phyloP scores from a whole-genome alignment of 2,329 filamentous ascomycete genomes.

The Calonectria hongkongensis region DNA sequence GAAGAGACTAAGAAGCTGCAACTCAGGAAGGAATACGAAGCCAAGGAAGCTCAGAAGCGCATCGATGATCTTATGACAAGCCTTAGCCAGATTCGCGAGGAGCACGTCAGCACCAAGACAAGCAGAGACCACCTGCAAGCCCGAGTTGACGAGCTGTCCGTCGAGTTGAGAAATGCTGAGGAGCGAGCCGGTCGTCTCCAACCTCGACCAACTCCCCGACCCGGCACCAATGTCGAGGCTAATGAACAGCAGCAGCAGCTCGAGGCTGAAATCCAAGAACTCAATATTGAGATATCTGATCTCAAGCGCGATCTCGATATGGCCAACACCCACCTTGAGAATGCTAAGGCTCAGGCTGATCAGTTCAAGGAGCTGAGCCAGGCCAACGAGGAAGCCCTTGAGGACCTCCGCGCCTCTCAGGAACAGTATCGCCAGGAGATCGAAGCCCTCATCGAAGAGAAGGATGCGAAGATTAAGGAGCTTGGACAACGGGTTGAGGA shows the following conservation, averaged over 20 bases:
- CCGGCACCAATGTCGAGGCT: conserved; percentile 65
- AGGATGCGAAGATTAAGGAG: conserved; percentile 86
- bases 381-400: conserved; percentile 89
- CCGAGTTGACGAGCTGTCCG: conserved; percentile 90
- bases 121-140: conserved; percentile 91
- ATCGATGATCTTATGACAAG: conserved; percentile 93
- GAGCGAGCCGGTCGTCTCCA: conserved; percentile 89
- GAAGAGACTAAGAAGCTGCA: conserved; percentile 90
- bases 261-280: conserved; percentile 83
- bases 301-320: conserved; percentile 91
- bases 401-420: conserved; percentile 85
- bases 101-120: conserved; percentile 90
- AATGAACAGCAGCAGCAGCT: conserved; percentile 68
- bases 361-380: conserved; percentile 93
- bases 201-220: conserved; percentile 82
- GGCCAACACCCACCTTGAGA: conserved; percentile 86
- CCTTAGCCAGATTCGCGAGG: conserved; percentile 87
- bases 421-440: conserved; percentile 93
- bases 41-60: conserved; percentile 89
- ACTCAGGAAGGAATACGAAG: conserved; percentile 91
- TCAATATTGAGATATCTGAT: conserved; percentile 88
- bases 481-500: conserved; percentile 90
- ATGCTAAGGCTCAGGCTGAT: conserved; percentile 86
- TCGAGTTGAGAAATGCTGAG: conserved; percentile 91
- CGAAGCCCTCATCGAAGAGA: conserved; percentile 83